Evolutionary conservation across 2,329 filamentous ascomycete species (phyloP), one percentile per base, ranked within the genome.

Genomic region (Cryphonectria radicalis): DNA sequence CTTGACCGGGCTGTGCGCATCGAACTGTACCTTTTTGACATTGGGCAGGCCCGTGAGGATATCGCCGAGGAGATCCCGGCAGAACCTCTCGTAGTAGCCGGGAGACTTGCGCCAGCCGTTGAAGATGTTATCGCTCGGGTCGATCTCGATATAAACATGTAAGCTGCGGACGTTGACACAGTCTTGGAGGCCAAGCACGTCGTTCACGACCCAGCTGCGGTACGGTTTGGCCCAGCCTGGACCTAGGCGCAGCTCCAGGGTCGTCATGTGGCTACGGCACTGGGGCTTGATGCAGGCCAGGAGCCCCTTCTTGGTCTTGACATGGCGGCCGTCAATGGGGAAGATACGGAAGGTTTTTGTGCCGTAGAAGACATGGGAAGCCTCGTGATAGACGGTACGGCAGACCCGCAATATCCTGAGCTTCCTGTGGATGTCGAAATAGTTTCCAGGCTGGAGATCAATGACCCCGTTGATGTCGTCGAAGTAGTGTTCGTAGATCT

Each of bases 181-280:
- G 66, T 93, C 89, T 1, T 78, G 75, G 8, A 95, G 83, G 0
- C 92, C 91, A 0, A 94, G 83, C 1, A 85, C 85, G 5, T 86
- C 81, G 74, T 90, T 90, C 17, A 93, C 89, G 1, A 89, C 88
- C 90, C 93, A 94, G 66, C 90, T 88, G 46, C 84, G 84, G 0
- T 92, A 92, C 19, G 92, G 92, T 70, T 87, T 87, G 73, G 84
- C 89, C 89, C 91, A 95, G 28, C 92, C 92, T 0, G 92, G 92
- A 0, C 92, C 92, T 0, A 95, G 83, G 3, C 92, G 88, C 68
- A 95, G 80, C 79, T 95, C 90, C 3, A 95, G 81, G 0, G 87
- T 87, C 0, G 86, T 90, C 62, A 95, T 84, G 63, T 82, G 85
- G 22, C 82, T 81, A 46, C 91, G 87, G 78, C 92, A 90, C 42